Evolutionary conservation across 2,329 filamentous ascomycete genomes (phyloP).

Genomic region (Hypocrella siamensis): DNA sequence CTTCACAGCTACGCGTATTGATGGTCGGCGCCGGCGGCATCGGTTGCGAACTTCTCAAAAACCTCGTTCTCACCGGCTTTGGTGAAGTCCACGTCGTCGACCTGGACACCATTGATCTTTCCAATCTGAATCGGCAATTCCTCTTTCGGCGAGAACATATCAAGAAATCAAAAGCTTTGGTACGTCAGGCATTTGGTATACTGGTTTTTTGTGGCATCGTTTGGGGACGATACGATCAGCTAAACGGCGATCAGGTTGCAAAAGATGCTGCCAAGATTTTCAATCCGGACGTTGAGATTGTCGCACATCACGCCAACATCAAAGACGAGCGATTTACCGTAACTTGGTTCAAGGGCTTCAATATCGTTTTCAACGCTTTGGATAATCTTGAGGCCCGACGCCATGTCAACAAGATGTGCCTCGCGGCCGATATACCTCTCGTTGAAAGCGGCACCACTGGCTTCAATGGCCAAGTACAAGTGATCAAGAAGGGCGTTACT

Average conservation of each 20-base stretch:
- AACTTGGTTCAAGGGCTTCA: conserved; percentile 73
- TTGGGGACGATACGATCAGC: background rate
- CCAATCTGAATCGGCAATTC: conserved; percentile 95
- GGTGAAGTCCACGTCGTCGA: conserved; percentile 90
- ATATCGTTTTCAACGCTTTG: conserved; percentile 86
- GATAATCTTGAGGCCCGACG: conserved; percentile 89
- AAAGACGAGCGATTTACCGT: conserved; percentile 79
- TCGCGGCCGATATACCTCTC: conserved; percentile 77
- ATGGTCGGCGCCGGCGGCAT: conserved; percentile 96
- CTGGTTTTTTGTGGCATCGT: too few relatives aligned
- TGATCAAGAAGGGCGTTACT: conserved; percentile 81
- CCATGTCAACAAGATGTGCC: conserved; percentile 95
- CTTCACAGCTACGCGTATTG: conserved; percentile 58
- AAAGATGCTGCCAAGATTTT: conserved; percentile 84
- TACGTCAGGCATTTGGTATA: too few relatives aligned
- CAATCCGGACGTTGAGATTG: conserved; percentile 74
- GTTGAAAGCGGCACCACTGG: conserved; percentile 96
- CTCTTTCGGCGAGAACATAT: conserved; percentile 95
- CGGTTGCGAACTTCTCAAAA: conserved; percentile 94
- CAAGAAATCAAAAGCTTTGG: conserved; percentile 89
- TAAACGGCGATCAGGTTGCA: conserved; percentile 47
- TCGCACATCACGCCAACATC: conserved; percentile 88
- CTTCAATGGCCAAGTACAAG: conserved; percentile 94
- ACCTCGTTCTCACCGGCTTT: conserved; percentile 82
- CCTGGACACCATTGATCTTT: conserved; percentile 94